Conservation (phyloP, 257 asterid species). For the Apocynum venetum region DNA sequence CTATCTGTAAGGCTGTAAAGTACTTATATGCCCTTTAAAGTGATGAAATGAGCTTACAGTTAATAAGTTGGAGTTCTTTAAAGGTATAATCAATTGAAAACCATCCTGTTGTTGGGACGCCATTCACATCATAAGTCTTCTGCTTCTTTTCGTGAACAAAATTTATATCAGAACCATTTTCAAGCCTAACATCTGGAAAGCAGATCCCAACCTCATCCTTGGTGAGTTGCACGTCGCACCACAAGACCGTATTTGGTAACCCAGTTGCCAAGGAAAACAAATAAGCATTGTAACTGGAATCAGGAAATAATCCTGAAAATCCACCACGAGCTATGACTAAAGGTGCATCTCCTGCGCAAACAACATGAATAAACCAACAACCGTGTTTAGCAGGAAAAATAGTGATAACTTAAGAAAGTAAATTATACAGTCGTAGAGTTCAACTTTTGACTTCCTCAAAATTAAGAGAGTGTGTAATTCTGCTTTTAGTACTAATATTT, state of each 20-base stretch:
- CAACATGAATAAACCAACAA: slow-evolving; percentile 1
- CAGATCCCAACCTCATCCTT: slow-evolving; percentile 79
- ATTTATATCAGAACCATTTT: slow-evolving; percentile 46
- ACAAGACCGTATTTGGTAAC: slow-evolving; percentile 28
- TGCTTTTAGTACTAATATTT: not conserved
- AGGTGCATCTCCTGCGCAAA: slow-evolving; percentile 58
- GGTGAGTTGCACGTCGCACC: slow-evolving; percentile 91
- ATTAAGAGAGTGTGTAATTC: not conserved
- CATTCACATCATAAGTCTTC: slow-evolving; percentile 47
- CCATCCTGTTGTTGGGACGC: slow-evolving; percentile 49
- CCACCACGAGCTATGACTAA: slow-evolving; percentile 82
- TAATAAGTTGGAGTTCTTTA: slow-evolving; percentile 33
- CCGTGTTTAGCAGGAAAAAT: not conserved
- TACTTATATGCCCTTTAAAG: not conserved
- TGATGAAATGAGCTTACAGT: slow-evolving; percentile 39
- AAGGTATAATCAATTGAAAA: slow-evolving; percentile 58
- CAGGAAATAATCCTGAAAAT: slow-evolving; percentile 76
- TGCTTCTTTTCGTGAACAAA: not conserved
- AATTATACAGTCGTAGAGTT: not conserved
- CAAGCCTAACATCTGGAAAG: slow-evolving; percentile 52
- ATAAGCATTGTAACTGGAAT: slow-evolving; percentile 58
- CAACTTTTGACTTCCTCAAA: not conserved
- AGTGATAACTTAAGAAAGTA: not conserved
- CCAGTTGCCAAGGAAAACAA: slow-evolving; percentile 27
- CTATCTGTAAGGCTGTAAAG: not conserved